These are phyloP conservation scores for Marsdenia floribunda DNA, from an alignment of 257 asterid species.

Conservation along the genomic window DNA sequence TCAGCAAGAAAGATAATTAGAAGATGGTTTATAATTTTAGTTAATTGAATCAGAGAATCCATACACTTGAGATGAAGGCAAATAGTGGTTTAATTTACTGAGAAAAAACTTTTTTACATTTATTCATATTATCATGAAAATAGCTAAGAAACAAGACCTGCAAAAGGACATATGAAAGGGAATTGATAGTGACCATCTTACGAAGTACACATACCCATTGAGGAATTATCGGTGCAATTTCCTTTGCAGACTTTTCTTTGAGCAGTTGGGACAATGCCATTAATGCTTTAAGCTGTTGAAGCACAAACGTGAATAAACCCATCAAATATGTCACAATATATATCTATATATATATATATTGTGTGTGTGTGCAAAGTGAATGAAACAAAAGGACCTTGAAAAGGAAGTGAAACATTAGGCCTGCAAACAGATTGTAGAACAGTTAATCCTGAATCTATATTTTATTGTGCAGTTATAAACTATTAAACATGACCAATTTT, in stretches of 20 bases:
- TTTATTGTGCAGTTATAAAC: not conserved
- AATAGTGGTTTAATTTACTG: not conserved
- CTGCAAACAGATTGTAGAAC: not conserved
- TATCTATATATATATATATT: not conserved
- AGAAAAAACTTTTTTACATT: not conserved
- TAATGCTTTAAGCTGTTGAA: constrained; percentile 87
- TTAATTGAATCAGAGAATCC: not conserved
- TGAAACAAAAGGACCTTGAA: not conserved
- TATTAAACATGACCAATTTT: not conserved
- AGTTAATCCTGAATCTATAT: too few species aligned
- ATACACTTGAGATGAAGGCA: not conserved
- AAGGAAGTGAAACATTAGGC: not conserved
- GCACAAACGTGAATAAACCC: constrained; percentile 20
- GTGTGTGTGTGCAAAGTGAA: not conserved
- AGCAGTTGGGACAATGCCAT: constrained; percentile 65
- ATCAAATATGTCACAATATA: constrained; percentile 16
- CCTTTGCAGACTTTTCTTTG: constrained; percentile 62
- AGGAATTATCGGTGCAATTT: constrained; percentile 59
- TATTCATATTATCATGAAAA: not conserved
- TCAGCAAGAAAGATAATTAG: not conserved
- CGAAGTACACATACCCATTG: constrained; percentile 70
- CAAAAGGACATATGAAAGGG: constrained; percentile 11
- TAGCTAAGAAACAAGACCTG: not conserved
- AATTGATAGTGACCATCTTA: constrained; percentile 10
- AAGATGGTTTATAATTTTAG: not conserved